Conservation (phyloP, 2,329 filamentous ascomycete species). For the Aspergillus viridinutans region DNA sequence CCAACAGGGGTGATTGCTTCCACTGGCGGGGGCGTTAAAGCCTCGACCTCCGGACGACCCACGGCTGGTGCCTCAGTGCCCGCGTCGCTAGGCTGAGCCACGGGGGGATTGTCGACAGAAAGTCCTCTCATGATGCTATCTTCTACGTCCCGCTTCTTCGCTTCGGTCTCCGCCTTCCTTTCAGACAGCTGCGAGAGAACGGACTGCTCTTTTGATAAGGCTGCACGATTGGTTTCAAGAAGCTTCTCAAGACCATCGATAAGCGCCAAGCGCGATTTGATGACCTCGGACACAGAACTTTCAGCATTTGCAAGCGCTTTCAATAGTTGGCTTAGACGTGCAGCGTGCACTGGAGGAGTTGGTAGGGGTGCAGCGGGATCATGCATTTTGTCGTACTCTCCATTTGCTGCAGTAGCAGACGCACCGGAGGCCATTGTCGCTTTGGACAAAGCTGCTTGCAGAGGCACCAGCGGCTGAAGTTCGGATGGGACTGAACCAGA, state of each 20-base stretch:
- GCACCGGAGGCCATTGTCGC: conserved; percentile 64
- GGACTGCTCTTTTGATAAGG: conserved; percentile 65
- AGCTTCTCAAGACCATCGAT: conserved; percentile 79
- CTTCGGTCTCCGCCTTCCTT: conserved; percentile 70
- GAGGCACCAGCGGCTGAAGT: conserved; percentile 67
- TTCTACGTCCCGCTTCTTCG: conserved; percentile 84
- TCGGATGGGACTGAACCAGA: conserved; percentile 65
- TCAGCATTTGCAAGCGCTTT: conserved; percentile 86
- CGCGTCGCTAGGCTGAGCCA: conserved; percentile 39
- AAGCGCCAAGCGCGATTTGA: conserved; percentile 76
- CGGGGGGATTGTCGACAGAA: conserved; percentile 54
- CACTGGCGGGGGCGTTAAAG: conserved; percentile 73
- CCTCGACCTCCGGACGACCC: conserved; percentile 74
- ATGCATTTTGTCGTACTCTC: conserved; percentile 80
- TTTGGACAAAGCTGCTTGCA: conserved; percentile 71
- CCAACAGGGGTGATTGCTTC: conserved; percentile 52
- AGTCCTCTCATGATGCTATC: conserved; percentile 84
- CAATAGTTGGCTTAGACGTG: conserved; percentile 80
- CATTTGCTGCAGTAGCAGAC: conserved; percentile 65
- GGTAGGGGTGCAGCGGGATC: conserved; percentile 66
- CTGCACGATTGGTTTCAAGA: conserved; percentile 66
- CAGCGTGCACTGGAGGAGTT: conserved; percentile 84
- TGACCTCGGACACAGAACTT: conserved; percentile 79
- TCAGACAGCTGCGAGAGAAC: conserved; percentile 60
- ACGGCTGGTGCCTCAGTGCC: conserved; percentile 26